phyloP scores from a whole-genome alignment of 75 land plant genomes.

The Pinus albicaulis region DNA sequence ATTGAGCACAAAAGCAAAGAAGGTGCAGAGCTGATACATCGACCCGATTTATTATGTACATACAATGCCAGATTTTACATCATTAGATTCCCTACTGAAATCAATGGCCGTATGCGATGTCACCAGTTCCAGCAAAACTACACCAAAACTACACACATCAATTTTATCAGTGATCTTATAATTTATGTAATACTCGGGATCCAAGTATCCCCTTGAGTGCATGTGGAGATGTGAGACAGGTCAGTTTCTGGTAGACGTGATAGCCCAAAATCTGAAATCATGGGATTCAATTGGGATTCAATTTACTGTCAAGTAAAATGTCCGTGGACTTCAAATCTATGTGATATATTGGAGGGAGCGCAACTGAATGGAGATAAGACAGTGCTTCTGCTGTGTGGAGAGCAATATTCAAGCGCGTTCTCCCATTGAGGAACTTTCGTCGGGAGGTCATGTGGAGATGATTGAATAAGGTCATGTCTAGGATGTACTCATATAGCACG shows the following conservation, averaged over 20 bases:
- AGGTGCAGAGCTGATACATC: too few relatives aligned
- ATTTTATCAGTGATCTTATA: slow-evolving; percentile 46
- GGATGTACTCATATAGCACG: slow-evolving; percentile 59
- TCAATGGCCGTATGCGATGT: slow-evolving; percentile 38
- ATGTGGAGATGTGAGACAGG: slow-evolving; percentile 40
- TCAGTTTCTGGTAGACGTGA: slow-evolving; percentile 29
- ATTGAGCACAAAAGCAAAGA: too few relatives aligned
- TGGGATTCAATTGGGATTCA: slow-evolving; percentile 29
- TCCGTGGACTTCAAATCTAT: slow-evolving; percentile 50
- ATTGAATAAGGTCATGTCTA: slow-evolving; percentile 36
- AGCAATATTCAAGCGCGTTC: too few relatives aligned
- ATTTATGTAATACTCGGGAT: slow-evolving; percentile 47
- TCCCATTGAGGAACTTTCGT: slow-evolving; percentile 12
- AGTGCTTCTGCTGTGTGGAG: too few relatives aligned
- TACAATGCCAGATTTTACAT: slow-evolving; percentile 34
- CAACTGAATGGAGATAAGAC: slow-evolving; percentile 37
- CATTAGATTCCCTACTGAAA: slow-evolving; percentile 22
- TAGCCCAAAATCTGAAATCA: slow-evolving; percentile 60
- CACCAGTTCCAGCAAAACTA: too few relatives aligned
- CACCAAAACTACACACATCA: slow-evolving; percentile 60
- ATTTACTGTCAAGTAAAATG: too few relatives aligned
- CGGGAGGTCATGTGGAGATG: slow-evolving; percentile 1
- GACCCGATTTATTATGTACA: background rate
- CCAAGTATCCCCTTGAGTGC: slow-evolving; percentile 44
- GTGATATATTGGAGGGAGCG: slow-evolving; percentile 35